Base-by-base conservation (phyloP, 208 protist species). In the Leishmania major region DNA sequence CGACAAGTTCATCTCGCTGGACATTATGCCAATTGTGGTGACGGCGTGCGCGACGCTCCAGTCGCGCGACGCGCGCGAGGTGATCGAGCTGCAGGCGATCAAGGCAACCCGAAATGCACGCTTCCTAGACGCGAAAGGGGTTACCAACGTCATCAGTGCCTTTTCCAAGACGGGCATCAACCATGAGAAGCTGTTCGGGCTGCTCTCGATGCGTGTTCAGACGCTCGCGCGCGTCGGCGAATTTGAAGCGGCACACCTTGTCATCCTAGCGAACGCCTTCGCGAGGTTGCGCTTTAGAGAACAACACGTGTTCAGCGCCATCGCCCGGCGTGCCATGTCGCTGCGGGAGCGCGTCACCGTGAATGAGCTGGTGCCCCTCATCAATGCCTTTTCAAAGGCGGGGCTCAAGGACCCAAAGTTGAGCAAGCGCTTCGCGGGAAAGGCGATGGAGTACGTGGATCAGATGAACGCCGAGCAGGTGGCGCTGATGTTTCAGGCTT, bases 391-490 rank as follows among this genome's bases (percentile, higher is more conserved):
- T 73, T 95, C 95, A 70, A 95, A 94, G 83, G 94, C 92, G 28
- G 91, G 93, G 17, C 88, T 98, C 59, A 93, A 94, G 85, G 95
- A 98, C 77, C 78, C 88, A 66, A 97, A 96, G 86, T 87, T 98
- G 53, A 96, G 92, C 91, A 97, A 97, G 78, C 92, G 94, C 3
- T 96, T 98, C 60, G 95, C 95, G 31, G 89, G 74, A 71, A 98
- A 98, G 83, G 92, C 92, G 81, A 97, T 98, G 93, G 94, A 98
- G 89, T 97, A 97, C 72, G 93, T 96, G 51, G 95, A 98, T 57
- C 91, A 96, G 83, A 98, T 98, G 95, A 96, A 93, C 79, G 95
- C 95, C 25, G 93, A 96, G 71, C 93, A 98, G 80, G 95, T 98
- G 75, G 83, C 94, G n/a, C 72, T 88, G 22, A 93, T 96, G 87